Conservation (phyloP, 2,329 filamentous ascomycete species). For the Neopestalotiopsis sp. region DNA sequence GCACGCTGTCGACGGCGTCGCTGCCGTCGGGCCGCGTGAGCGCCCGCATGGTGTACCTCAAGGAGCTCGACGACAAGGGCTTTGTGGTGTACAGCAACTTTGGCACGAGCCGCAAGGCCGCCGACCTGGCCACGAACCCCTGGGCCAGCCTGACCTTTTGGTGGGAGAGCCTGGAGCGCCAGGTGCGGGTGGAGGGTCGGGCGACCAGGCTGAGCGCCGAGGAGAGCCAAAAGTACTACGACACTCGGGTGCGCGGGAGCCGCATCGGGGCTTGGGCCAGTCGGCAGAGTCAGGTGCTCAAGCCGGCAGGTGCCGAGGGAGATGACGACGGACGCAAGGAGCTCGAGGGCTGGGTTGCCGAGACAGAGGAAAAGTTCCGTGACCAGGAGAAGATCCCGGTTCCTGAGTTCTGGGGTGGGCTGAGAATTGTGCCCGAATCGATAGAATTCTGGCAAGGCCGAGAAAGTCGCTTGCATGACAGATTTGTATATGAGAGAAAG, state of each 20-base stretch:
- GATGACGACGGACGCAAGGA: conserved; percentile 74
- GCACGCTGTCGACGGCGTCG: conserved; percentile 82
- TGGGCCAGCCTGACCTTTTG: conserved; percentile 87
- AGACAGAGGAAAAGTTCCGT: conserved; percentile 77
- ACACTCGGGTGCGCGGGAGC: conserved; percentile 76
- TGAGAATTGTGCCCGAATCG: conserved; percentile 82
- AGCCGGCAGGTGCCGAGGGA: conserved; percentile 38
- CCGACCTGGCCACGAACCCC: conserved; percentile 74
- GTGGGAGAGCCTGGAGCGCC: conserved; percentile 86
- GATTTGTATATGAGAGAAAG: conserved; percentile 81
- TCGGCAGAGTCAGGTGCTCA: conserved; percentile 80
- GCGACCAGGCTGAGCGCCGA: conserved; percentile 69
- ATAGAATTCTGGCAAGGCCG: conserved; percentile 98
- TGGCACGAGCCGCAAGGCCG: conserved; percentile 73
- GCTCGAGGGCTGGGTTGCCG: conserved; percentile 77
- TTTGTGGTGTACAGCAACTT: conserved; percentile 97
- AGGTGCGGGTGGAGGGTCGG: conserved; percentile 86
- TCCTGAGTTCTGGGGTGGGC: conserved; percentile 92
- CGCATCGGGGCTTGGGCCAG: conserved; percentile 94
- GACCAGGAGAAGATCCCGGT: conserved; percentile 82
- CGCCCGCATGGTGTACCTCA: conserved; percentile 89
- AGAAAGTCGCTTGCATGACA: conserved; percentile 88
- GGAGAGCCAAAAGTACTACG: conserved; percentile 75
- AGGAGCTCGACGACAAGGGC: conserved; percentile 82
- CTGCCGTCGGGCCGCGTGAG: conserved; percentile 85